Base-by-base conservation (phyloP, 345 rosid species). In the Hypericum perforatum region DNA sequence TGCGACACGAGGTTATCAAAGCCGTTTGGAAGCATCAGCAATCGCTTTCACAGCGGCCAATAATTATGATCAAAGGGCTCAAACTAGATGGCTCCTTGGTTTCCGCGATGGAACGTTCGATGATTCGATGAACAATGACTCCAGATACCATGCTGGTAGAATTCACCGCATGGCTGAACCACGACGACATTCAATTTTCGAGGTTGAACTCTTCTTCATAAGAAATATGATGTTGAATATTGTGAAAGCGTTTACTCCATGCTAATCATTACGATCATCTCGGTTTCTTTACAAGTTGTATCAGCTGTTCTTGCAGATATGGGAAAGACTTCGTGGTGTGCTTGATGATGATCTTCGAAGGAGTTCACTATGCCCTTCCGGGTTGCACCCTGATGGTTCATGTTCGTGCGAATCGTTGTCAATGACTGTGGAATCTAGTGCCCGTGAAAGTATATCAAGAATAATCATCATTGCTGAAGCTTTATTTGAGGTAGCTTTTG, bases 391-490 rank as follows among this genome's bases (percentile, higher is more conserved):
- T 52, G 79, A 73, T 58, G 88, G 88, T 42, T 49, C 66, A 49
- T 84, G 94, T 72, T 81, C 78, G 1, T 84, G 88, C 61, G 79
- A 84, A 52, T 69, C 79, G 56, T 56, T 61, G 29, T 48, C 67
- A 45, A 62, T 63, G 45, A 65, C 59, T 6, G 85, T 77, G 45
- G 81, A 78, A 53, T 60, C 82, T 29, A 69, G 68, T 63, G 69
- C 75, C 49, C 82, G 72, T 66, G 73, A 75, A 57, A 76, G 84
- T 68, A 75, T 84, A 61, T 79, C 88, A 40, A 77, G 94, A 49
- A 84, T 81, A 59, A 80, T 81, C 50, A 77, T 84, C 88, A 85
- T 84, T 36, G 84, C 88, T 41, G 88, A 84, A 67, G 88, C 94
- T 68, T 71, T 84, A 13, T 78, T 84, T 65, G 94, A 84, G 87